A percentile compares a stretch with the other conserved stretches of the same genome.
These are phyloP conservation scores for Phytophthora macrochlamydospora DNA, from an alignment of 352 stramenopile genomes.

Conservation along the genomic window DNA sequence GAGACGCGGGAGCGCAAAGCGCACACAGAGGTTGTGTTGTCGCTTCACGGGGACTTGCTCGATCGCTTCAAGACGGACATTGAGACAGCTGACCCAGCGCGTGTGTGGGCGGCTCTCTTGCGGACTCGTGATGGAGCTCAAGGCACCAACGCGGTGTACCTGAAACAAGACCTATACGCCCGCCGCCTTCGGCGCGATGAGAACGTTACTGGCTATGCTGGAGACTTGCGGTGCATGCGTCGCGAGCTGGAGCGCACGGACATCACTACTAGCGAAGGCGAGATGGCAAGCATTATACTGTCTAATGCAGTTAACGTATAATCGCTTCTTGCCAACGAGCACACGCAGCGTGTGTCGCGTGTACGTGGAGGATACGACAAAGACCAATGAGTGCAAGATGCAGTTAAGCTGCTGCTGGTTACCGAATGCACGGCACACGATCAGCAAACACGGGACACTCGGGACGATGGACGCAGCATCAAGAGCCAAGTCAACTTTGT, in stretches of 20 bases:
- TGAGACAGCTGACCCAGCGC: slow-evolving; percentile 2
- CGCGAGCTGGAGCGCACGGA: slow-evolving; percentile 11
- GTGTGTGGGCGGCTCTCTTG: slow-evolving; percentile 1
- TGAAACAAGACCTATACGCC: slow-evolving; percentile 8
- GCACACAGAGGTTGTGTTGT: not conserved
- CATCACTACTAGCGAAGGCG: not conserved
- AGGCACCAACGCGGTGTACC: slow-evolving; percentile 2
- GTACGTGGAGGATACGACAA: not conserved
- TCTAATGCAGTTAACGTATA: slow-evolving; percentile 1
- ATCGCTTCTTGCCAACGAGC: slow-evolving; percentile 4
- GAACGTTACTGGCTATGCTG: slow-evolving; percentile 3
- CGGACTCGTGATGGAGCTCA: slow-evolving; percentile 9
- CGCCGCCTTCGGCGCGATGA: slow-evolving; percentile 2
- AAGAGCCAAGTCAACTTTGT: not conserved
- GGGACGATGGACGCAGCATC: not conserved
- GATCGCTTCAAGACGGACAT: slow-evolving; percentile 11
- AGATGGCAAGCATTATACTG: slow-evolving; percentile 8
- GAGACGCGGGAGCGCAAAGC: not conserved
- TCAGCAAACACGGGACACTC: not conserved
- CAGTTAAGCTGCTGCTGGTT: not conserved
- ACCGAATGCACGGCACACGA: not conserved
- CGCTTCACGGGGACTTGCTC: slow-evolving; percentile 9
- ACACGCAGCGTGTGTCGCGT: not conserved
- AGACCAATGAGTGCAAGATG: not conserved
- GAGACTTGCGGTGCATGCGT: slow-evolving; percentile 10